phyloP scores from a whole-genome alignment of 805 yeast species.

The Ogataea pignaliae region DNA sequence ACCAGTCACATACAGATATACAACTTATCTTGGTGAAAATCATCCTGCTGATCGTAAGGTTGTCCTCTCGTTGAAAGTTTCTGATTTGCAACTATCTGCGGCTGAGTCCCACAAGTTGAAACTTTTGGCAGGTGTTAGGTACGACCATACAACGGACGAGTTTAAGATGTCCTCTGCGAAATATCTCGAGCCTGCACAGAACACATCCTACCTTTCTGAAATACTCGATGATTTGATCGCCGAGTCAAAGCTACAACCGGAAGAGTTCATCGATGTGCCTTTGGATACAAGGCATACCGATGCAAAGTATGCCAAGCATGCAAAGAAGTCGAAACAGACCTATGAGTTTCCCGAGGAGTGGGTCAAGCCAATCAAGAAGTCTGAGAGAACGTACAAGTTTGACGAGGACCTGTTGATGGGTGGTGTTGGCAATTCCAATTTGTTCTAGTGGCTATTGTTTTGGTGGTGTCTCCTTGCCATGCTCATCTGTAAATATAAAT shows the following conservation, averaged over 20 bases:
- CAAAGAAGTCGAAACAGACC: conserved; percentile 36
- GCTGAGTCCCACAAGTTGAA: conserved; percentile 68
- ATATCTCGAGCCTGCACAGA: conserved; percentile 78
- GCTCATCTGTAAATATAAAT: no score
- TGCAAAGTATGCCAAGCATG: conserved; percentile 37
- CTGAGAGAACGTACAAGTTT: conserved; percentile 37
- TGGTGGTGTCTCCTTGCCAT: no score
- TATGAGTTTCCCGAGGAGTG: conserved; percentile 72
- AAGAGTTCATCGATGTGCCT: conserved; percentile 76
- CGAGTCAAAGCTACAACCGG: conserved; percentile 56
- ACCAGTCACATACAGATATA: conserved; percentile 66
- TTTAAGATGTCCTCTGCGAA: conserved; percentile 63
- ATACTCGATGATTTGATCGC: conserved; percentile 54
- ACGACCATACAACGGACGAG: conserved; percentile 53
- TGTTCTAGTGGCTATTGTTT: no score
- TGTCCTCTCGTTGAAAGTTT: conserved; percentile 48
- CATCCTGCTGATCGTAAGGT: conserved; percentile 72
- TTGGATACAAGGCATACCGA: conserved; percentile 68
- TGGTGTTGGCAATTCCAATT: neutral
- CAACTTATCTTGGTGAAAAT: conserved; percentile 68
- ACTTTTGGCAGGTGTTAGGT: conserved; percentile 75
- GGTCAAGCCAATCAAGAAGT: conserved; percentile 72
- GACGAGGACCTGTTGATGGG: conserved; percentile 14
- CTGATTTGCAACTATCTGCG: conserved; percentile 47
- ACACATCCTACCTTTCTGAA: conserved; percentile 68